phyloP scores from a whole-genome alignment of 1,139 yeast species.

The Zygoascus sp. region DNA sequence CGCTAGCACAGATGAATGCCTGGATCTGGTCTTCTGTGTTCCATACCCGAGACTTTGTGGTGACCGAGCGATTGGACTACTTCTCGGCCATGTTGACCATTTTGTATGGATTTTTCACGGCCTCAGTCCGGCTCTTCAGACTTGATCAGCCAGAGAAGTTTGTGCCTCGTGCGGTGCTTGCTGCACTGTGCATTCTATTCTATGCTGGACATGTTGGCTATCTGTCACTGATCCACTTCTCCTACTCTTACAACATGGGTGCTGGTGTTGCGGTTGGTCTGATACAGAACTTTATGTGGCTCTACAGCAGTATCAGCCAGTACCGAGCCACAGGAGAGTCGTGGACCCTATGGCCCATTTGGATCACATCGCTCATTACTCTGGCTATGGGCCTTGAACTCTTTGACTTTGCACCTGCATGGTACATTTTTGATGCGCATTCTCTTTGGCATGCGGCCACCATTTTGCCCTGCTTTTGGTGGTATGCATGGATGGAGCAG shows the following conservation, averaged over 20 bases:
- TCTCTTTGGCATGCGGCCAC: slow-evolving; percentile 76
- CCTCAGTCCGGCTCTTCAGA: slow-evolving; percentile 54
- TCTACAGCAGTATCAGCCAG: slow-evolving; percentile 32
- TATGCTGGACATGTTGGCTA: slow-evolving; percentile 64
- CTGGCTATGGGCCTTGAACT: slow-evolving; percentile 82
- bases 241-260: slow-evolving; percentile 89
- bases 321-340: slow-evolving; percentile 20
- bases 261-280: slow-evolving; percentile 80
- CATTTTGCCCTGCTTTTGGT: slow-evolving; percentile 36
- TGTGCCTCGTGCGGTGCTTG: slow-evolving; percentile 36
- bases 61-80: slow-evolving; percentile 85
- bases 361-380: slow-evolving; percentile 49
- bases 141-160: slow-evolving; percentile 44
- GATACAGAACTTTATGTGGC: slow-evolving; percentile 60
- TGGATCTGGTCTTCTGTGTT: slow-evolving; percentile 85
- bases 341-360: slow-evolving; percentile 50
- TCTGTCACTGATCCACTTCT: slow-evolving; percentile 66
- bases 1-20: slow-evolving; percentile 71
- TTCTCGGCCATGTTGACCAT: slow-evolving; percentile 91
- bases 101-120: slow-evolving; percentile 67
- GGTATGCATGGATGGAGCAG: slow-evolving; percentile 37
- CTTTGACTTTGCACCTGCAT: slow-evolving; percentile 76
- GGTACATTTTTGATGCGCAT: slow-evolving; percentile 79
- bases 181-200: slow-evolving; percentile 43
- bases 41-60: slow-evolving; percentile 73